A percentile compares a stretch with the other conserved stretches of the same genome.
phyloP scores from a whole-genome alignment of 1,284 basidiomycete genomes.

The Malassezia restricta region DNA sequence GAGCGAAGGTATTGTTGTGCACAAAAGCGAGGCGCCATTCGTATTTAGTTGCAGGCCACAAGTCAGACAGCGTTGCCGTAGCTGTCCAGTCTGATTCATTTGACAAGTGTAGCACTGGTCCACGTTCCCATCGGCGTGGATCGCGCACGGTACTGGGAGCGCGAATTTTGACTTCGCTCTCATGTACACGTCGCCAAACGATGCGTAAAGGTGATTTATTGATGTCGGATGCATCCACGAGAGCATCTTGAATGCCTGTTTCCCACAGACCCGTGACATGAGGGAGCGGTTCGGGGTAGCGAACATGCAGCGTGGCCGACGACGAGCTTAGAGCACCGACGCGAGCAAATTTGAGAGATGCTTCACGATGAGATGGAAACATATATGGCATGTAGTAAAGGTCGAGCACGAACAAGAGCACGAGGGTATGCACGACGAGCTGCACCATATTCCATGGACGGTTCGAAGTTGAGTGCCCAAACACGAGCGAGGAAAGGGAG shows the following conservation, averaged over 20 bases:
- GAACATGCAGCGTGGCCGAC: slow-evolving; percentile 33
- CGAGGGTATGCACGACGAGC: slow-evolving; percentile 27
- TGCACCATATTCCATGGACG: slow-evolving; percentile 25
- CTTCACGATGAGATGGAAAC: slow-evolving; percentile 41
- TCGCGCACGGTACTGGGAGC: slow-evolving; percentile 18
- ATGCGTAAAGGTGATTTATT: slow-evolving; percentile 28
- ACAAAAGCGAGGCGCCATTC: slow-evolving; percentile 54
- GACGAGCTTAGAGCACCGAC: slow-evolving; percentile 34
- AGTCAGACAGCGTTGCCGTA: slow-evolving; percentile 53
- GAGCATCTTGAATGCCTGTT: slow-evolving; percentile 15
- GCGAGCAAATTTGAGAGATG: slow-evolving; percentile 37
- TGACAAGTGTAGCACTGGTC: slow-evolving; percentile 29
- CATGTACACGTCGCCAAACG: slow-evolving; percentile 18
- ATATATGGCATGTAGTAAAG: slow-evolving; percentile 37
- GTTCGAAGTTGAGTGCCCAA: slow-evolving; percentile 29
- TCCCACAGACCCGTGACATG: slow-evolving; percentile 26
- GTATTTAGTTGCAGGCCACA: slow-evolving; percentile 62
- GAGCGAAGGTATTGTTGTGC: slow-evolving; percentile 18
- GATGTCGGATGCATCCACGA: slow-evolving; percentile 18
- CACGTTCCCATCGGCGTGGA: slow-evolving; percentile 40
- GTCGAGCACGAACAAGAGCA: slow-evolving; percentile 36
- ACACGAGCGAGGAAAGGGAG: slow-evolving; percentile 1
- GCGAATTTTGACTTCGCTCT: slow-evolving; percentile 9
- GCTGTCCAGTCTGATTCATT: slow-evolving; percentile 57
- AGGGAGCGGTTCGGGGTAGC: slow-evolving; percentile 37